These are phyloP conservation scores for Nicotiana obtusifolia DNA, from an alignment of 257 asterid genomes.

Conservation along the genomic window DNA sequence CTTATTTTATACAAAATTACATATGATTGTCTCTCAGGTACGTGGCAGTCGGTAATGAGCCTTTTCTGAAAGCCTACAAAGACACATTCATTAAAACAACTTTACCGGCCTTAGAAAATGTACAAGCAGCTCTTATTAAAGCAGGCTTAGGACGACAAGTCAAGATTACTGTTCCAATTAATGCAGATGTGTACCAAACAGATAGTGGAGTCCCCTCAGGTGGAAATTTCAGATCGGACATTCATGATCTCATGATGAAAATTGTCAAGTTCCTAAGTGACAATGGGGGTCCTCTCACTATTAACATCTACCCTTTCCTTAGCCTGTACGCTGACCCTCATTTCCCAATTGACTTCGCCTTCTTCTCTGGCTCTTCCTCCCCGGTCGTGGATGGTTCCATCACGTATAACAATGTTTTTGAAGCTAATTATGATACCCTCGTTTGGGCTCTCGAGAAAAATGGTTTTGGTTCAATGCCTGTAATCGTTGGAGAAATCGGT, in stretches of 20 bases:
- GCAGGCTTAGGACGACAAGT: constrained; percentile 39
- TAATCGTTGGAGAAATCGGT: constrained; percentile 80
- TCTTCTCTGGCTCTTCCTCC: constrained; percentile 53
- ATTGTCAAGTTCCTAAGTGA: constrained; percentile 34
- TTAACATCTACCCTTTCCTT: constrained; percentile 42
- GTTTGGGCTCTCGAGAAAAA: constrained; percentile 69
- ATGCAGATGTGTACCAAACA: constrained; percentile 38
- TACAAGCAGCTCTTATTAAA: constrained; percentile 41
- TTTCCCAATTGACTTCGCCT: constrained; percentile 41
- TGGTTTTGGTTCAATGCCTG: constrained; percentile 51
- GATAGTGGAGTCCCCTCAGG: constrained; percentile 30
- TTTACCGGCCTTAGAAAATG: constrained; percentile 28
- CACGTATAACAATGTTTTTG: constrained; percentile 66
- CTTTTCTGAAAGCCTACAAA: constrained; percentile 34
- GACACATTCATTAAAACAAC: constrained; percentile 23
- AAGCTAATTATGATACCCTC: constrained; percentile 85
- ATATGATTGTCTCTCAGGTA: constrained; percentile 26
- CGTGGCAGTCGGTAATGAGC: constrained; percentile 44
- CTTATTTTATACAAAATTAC: neutral
- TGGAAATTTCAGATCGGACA: constrained; percentile 34
- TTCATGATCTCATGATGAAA: constrained; percentile 26
- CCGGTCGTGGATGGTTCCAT: constrained; percentile 67
- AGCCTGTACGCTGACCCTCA: constrained; percentile 37
- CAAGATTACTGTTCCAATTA: constrained; percentile 37
- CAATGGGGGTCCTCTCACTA: constrained; percentile 34